phyloP scores from a whole-genome alignment of 148 eudicot genomes.

The Arctostaphylos glauca region DNA sequence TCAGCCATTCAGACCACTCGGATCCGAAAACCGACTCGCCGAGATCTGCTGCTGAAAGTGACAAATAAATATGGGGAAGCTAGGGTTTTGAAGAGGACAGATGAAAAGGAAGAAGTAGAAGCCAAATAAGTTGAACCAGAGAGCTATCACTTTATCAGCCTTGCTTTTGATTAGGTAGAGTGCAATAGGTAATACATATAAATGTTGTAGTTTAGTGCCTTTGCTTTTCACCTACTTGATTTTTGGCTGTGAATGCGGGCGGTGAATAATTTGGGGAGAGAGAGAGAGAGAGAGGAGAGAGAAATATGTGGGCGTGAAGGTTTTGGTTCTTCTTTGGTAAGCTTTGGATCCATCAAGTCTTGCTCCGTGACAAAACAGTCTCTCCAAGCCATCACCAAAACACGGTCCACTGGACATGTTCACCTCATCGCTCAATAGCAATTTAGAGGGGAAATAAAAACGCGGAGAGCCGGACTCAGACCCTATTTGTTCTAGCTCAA shows the following conservation, averaged over 20 bases:
- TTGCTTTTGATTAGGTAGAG: slow-evolving; percentile 38
- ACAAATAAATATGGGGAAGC: not conserved
- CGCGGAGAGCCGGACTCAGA: no score
- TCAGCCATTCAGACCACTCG: slow-evolving; percentile 24
- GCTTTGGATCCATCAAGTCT: not conserved
- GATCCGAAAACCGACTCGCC: not conserved
- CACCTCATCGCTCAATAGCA: no score
- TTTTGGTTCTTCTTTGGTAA: not conserved
- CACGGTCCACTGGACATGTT: no score
- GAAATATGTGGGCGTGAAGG: not conserved
- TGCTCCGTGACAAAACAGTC: no score
- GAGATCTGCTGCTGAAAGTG: slow-evolving; percentile 1
- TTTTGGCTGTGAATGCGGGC: slow-evolving; percentile 14
- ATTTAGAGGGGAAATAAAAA: no score
- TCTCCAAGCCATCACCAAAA: no score
- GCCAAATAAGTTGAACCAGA: slow-evolving; percentile 13
- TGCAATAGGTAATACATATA: not conserved
- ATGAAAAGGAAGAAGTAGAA: slow-evolving; percentile 17
- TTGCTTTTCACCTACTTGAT: slow-evolving; percentile 17
- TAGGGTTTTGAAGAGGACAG: slow-evolving; percentile 30
- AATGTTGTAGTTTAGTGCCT: not conserved
- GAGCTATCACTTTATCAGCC: not conserved
- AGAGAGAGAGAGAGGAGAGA: slow-evolving; percentile 6
- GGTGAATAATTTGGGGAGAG: not conserved
- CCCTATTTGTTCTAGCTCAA: no score